Evolutionary conservation across 768 basidiomycete species (phyloP), one percentile per base, ranked within the genome.

Genomic region (Kwoniella botswanensis): DNA sequence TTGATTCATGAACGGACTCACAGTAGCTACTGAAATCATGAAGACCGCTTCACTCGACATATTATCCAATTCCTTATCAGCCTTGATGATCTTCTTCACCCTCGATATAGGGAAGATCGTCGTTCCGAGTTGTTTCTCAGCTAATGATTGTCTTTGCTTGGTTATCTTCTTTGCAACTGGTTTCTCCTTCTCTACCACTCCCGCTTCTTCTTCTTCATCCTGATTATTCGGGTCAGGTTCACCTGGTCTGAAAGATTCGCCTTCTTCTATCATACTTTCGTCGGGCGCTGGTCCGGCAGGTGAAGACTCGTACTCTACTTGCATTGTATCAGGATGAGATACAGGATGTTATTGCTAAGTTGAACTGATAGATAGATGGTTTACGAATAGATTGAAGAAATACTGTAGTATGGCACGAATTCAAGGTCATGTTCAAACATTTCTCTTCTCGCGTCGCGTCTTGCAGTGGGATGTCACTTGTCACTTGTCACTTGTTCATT

Each of bases 61-160:
- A 67, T 81, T 78, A 43, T 81, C 76, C 64, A 85, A 62, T 7
- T 86, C 93, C 86, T 90, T 91, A 84, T 95, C 93, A 6, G 91
- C 93, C 78, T 92, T 94, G 73, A 93, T 86, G 59, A 94, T 92
- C 84, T 87, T 90, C 82, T 93, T 93, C 52, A 95, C 90, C 70
- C 92, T 87, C 1, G 91, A 85, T 63, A 92, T 86, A 0, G 93
- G 93, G 57, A 94, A 84, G 22, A 91, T 71, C 1, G 92, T 90
- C 76, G 90, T 93, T 43, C 93, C 93, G 0, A 88, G 88, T 52
- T 67, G 72, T 68, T 81, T 81, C 70, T 81, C 80, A 44, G 79
- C 70, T 15, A 80, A 50, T 6, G 77, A 78, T 72, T 80, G 79
- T 44, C 79, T 55, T 68, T 22, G 59, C 17, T 56, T 58, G 22